Evolutionary conservation across 768 basidiomycete genomes (phyloP).

Genomic region (Tylopilus sp.): DNA sequence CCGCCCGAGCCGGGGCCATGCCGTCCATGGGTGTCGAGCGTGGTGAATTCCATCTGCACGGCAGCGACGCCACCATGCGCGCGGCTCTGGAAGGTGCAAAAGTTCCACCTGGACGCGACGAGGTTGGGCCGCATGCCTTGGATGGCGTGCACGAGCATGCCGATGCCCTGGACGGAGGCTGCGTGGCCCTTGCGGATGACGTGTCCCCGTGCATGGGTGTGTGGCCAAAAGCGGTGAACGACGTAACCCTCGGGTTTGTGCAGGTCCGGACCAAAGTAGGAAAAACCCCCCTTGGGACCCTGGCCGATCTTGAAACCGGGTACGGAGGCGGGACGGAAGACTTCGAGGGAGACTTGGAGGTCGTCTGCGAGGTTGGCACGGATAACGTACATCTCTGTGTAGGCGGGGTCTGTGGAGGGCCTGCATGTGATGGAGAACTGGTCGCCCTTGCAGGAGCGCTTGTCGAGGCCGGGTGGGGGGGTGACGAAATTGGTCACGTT

Average conservation of each 20-base stretch:
- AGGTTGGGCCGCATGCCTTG: constrained; percentile 98
- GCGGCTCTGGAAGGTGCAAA: constrained; percentile 82
- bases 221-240: constrained; percentile 90
- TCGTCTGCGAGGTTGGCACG: constrained; percentile 75
- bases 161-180: constrained; percentile 52
- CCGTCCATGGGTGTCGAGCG: constrained; percentile 72
- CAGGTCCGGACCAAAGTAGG: constrained; percentile 75
- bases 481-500: constrained; percentile 79
- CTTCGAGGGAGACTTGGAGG: constrained; percentile 74
- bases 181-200: constrained; percentile 66
- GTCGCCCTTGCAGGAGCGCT: constrained; percentile 82
- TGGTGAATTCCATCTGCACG: constrained; percentile 95
- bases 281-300: constrained; percentile 83
- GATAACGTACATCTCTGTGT: constrained; percentile 76
- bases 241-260: constrained; percentile 79
- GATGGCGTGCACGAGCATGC: constrained; percentile 93
- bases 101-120: constrained; percentile 94
- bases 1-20: constrained; percentile 78
- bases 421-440: constrained; percentile 76
- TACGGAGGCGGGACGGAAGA: constrained; percentile 62
- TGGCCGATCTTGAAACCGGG: constrained; percentile 92
- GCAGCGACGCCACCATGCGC: constrained; percentile 75
- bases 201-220: constrained; percentile 57
- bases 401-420: constrained; percentile 49
- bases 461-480: constrained; percentile 75